Base-by-base conservation (phyloP, 2,329 filamentous ascomycete species). In the Aotearoamyces nothofagi region DNA sequence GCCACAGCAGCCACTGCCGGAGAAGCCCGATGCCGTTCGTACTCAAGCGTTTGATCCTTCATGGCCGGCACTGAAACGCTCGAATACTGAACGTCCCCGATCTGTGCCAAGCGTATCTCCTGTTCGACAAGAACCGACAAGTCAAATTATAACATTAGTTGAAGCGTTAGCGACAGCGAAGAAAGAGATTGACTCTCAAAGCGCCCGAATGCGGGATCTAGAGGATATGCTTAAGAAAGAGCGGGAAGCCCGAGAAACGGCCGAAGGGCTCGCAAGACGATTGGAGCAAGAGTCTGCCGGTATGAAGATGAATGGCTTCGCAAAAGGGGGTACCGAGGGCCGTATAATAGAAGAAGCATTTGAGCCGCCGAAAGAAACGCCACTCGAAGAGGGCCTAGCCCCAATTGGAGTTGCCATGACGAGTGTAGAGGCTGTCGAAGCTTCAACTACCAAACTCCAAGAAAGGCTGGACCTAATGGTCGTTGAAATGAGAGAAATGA, bases 1-100 rank as follows among this genome's bases (percentile, higher is more conserved):
- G 15, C 87, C 87, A 15, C 84, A 92, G 42, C 86, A 92, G 42
- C 87, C 87, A 9, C 60, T 96, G 5, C 87, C 87, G 1, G 86
- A 94, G 49, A 94, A 94, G 51, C 87, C 87, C 0, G 83, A 92
- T 52, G 70, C 66, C 10, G 60, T 53, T 33, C 63, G 56, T 43
- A 54, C 50, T 24, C 54, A 57, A 17, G 54, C 54, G 11, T 45
- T 66, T 0, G 57, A 60, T 31, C 49, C 57, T 11, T 49, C 60
- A 11, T 54, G 56, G 24, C 69, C 75, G 1, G 70, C 81, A 1
- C 53, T 93, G 16, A 84, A 81, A 47, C 69, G 84, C 31, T 66
- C 65, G 4, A 73, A 80, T 15, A 86, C 79, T 0, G 83, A 92
- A 39, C 72, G 78, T 32, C 66, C 77, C 6, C 81, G 76, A 47